Conservation (phyloP, 805 yeast genomes). For the Scheffersomyces coipomensis region DNA sequence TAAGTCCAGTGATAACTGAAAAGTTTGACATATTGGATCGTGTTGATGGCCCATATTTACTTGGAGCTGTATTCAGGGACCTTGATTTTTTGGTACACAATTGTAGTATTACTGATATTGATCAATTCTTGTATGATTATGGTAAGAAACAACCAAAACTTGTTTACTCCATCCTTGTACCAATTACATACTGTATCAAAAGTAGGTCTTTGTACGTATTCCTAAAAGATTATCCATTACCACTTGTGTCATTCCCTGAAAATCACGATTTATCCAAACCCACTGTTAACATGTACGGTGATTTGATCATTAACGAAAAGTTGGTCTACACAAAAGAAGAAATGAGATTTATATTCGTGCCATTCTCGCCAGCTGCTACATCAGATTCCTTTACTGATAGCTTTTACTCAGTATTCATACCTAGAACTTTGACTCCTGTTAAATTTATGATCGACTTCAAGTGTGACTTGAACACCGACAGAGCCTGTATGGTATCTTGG, state of each 20-base stretch:
- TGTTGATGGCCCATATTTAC: constrained; percentile 30
- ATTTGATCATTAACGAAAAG: constrained; percentile 59
- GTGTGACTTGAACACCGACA: constrained; percentile 42
- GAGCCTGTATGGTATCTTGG: constrained; percentile 59
- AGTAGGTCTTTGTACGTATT: constrained; percentile 44
- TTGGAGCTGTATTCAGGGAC: constrained; percentile 27
- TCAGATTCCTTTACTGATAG: constrained; percentile 37
- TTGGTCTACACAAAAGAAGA: constrained; percentile 43
- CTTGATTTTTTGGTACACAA: constrained; percentile 27
- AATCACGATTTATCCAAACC: constrained; percentile 21
- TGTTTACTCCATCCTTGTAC: constrained; percentile 54
- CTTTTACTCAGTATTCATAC: constrained; percentile 55
- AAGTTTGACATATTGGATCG: constrained; percentile 36
- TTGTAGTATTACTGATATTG: constrained; percentile 31
- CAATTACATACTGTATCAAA: constrained; percentile 45
- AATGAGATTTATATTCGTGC: constrained; percentile 50
- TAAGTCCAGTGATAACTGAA: constrained; percentile 25
- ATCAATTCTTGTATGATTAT: constrained; percentile 30
- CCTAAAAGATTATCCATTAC: constrained; percentile 56
- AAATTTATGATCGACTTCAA: constrained; percentile 53
- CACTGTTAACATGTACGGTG: constrained; percentile 34
- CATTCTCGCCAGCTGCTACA: constrained; percentile 54
- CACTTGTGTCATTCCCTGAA: constrained; percentile 51
- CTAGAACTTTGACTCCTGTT: constrained; percentile 64
- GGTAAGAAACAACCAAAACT: constrained; percentile 54